phyloP scores from a whole-genome alignment of 192 early-diverging fungal genomes.

The Rhizophlyctis rosea region DNA sequence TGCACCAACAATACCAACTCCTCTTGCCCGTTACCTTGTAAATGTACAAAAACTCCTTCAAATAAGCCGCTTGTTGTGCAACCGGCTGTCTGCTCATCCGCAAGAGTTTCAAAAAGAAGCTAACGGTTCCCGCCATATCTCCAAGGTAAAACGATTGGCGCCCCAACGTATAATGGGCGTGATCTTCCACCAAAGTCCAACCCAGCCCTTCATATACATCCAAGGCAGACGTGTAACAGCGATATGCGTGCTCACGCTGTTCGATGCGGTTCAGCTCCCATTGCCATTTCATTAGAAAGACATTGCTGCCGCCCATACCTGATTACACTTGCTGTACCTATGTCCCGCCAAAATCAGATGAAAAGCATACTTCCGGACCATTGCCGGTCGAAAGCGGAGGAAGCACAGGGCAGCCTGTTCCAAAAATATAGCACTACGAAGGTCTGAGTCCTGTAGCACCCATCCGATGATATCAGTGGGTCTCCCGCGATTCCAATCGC shows the following conservation, averaged over 20 bases:
- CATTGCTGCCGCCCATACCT: slow-evolving; percentile 59
- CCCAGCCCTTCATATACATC: slow-evolving; percentile 53
- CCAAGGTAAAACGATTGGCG: slow-evolving; percentile 74
- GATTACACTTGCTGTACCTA: slow-evolving; percentile 71
- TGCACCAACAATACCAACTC: too few species aligned
- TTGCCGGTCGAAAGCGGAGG: slow-evolving; percentile 58
- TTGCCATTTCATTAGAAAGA: background rate
- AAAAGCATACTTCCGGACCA: slow-evolving; percentile 85
- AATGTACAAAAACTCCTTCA: slow-evolving; percentile 74
- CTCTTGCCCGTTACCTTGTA: slow-evolving; percentile 76
- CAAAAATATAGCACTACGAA: slow-evolving; percentile 73
- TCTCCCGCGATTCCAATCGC: too few species aligned
- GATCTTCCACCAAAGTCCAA: slow-evolving; percentile 83
- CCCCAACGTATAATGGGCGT: slow-evolving; percentile 85
- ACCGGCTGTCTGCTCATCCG: slow-evolving; percentile 61
- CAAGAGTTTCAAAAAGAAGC: slow-evolving; percentile 77
- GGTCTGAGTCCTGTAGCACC: slow-evolving; percentile 63
- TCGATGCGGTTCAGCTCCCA: slow-evolving; percentile 2
- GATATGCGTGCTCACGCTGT: slow-evolving; percentile 70
- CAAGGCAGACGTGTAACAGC: slow-evolving; percentile 69
- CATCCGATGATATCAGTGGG: too few species aligned
- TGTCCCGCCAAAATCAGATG: slow-evolving; percentile 85
- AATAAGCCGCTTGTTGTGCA: slow-evolving; percentile 62
- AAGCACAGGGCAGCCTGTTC: slow-evolving; percentile 90
- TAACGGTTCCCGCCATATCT: slow-evolving; percentile 68